Conservation (phyloP, 805 yeast species). For the Metschnikowia colocasiae region DNA sequence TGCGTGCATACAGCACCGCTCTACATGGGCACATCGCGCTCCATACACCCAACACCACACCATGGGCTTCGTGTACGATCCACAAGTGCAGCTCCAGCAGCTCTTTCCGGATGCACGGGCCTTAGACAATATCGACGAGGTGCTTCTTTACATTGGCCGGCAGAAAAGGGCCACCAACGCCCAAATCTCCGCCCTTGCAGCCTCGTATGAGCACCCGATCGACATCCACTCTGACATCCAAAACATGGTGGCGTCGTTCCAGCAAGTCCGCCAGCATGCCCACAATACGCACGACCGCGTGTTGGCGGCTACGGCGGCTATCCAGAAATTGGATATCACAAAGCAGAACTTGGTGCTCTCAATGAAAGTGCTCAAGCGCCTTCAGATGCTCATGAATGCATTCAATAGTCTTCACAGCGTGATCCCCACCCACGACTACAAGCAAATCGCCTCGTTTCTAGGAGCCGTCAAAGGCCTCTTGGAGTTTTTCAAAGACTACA, state of each 20-base stretch:
- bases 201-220: slow-evolving; percentile 27
- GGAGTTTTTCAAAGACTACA: slow-evolving; percentile 70
- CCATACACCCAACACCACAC: background rate
- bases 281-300: slow-evolving; percentile 57
- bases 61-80: slow-evolving; percentile 20
- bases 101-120: slow-evolving; percentile 17
- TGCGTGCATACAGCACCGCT: background rate
- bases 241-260: slow-evolving; percentile 42
- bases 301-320: slow-evolving; percentile 67
- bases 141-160: slow-evolving; percentile 11
- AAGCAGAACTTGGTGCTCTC: slow-evolving; percentile 80
- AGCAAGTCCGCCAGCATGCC: slow-evolving; percentile 47
- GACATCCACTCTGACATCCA: slow-evolving; percentile 33
- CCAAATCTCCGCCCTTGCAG: slow-evolving; percentile 40
- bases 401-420: slow-evolving; percentile 55
- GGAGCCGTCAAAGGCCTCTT: slow-evolving; percentile 72
- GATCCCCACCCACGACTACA: slow-evolving; percentile 45
- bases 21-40: background rate
- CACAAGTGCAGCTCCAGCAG: slow-evolving; percentile 16
- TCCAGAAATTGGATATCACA: slow-evolving; percentile 73
- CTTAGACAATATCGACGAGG: slow-evolving; percentile 14
- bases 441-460: slow-evolving; percentile 56
- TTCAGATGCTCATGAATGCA: slow-evolving; percentile 81
- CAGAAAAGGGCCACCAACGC: slow-evolving; percentile 47
- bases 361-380: slow-evolving; percentile 80